A percentile compares a stretch with the other conserved stretches of the same genome.
Evolutionary conservation across 1,284 basidiomycete genomes (phyloP).

Genomic region (Apiotrichum domesticum): DNA sequence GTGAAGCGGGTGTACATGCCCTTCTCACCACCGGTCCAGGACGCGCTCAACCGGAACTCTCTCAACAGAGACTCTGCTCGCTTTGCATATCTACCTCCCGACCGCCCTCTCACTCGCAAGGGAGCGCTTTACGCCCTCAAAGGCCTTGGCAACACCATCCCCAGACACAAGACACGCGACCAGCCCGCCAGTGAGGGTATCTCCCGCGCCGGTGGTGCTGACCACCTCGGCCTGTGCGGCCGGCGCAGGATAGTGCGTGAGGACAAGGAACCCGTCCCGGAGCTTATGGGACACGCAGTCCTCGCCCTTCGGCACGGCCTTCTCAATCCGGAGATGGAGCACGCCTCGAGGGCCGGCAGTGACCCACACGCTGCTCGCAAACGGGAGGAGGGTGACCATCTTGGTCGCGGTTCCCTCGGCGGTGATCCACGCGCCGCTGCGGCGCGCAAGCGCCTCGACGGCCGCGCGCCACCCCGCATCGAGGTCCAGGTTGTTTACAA

Average conservation of each 20-base stretch:
- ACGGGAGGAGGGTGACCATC: constrained; percentile 70
- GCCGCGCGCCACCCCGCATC: constrained; percentile 60
- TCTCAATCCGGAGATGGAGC: constrained; percentile 26
- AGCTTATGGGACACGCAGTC: too few relatives aligned
- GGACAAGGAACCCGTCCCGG: constrained; percentile 46
- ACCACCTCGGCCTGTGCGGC: constrained; percentile 49
- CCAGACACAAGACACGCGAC: constrained; percentile 33
- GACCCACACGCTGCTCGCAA: constrained; percentile 71
- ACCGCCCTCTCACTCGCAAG: too few relatives aligned
- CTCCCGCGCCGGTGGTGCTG: constrained; percentile 85
- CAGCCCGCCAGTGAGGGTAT: constrained; percentile 74
- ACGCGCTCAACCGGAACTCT: too few relatives aligned
- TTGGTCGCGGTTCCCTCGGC: constrained; percentile 63
- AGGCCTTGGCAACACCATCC: too few relatives aligned
- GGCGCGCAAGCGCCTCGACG: constrained; percentile 55
- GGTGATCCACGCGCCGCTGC: constrained; percentile 2
- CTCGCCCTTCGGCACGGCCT: constrained; percentile 39
- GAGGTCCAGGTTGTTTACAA: constrained; percentile 59
- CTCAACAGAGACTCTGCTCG: too few relatives aligned
- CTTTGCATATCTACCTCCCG: too few relatives aligned
- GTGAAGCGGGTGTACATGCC: too few relatives aligned
- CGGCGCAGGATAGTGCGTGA: constrained; percentile 66
- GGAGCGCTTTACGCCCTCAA: too few relatives aligned
- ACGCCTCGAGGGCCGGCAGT: constrained; percentile 65
- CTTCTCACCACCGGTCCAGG: too few relatives aligned